Percentiles rank a stretch among this genome's conserved stretches.
Conservation (phyloP, 768 basidiomycete genomes). For the Pholiota molesta region DNA sequence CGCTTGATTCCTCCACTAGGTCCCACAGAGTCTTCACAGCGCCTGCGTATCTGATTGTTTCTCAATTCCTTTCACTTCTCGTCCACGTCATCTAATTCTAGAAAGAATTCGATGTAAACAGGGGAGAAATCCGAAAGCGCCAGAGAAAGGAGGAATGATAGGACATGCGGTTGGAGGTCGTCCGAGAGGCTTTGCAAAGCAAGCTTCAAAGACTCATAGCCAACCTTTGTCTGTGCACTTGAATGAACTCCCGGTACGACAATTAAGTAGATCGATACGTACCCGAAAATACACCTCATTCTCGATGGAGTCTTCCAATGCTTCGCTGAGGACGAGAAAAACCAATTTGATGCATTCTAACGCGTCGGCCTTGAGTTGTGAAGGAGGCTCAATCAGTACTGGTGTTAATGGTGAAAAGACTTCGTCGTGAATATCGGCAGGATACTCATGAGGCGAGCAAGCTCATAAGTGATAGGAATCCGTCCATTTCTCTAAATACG, state of each 20-base stretch:
- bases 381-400: constrained; percentile 9
- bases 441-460: constrained; percentile 63
- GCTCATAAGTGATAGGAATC: constrained; percentile 76
- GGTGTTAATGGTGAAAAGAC: constrained; percentile 1
- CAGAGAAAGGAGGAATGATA: constrained; percentile 72
- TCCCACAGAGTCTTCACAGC: constrained; percentile 66
- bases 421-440: background rate
- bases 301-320: constrained; percentile 53
- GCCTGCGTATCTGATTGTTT: constrained; percentile 58
- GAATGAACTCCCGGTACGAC: constrained; percentile 1
- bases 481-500: constrained; percentile 81
- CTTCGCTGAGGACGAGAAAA: constrained; percentile 67
- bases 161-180: constrained; percentile 42
- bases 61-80: constrained; percentile 40
- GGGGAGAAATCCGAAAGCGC: constrained; percentile 64
- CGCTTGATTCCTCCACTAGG: constrained; percentile 33
- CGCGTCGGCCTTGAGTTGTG: constrained; percentile 11
- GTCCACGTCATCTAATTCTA: constrained; percentile 46
- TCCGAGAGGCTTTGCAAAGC: constrained; percentile 58
- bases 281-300: constrained; percentile 75
- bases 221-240: constrained; percentile 51
- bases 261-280: constrained; percentile 19
- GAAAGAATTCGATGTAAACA: constrained; percentile 52
- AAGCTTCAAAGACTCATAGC: constrained; percentile 64
- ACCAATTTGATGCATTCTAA: constrained; percentile 55